Evolutionary conservation across 2,329 filamentous ascomycete genomes (phyloP).

Genomic region (Hypoxylon sp.): DNA sequence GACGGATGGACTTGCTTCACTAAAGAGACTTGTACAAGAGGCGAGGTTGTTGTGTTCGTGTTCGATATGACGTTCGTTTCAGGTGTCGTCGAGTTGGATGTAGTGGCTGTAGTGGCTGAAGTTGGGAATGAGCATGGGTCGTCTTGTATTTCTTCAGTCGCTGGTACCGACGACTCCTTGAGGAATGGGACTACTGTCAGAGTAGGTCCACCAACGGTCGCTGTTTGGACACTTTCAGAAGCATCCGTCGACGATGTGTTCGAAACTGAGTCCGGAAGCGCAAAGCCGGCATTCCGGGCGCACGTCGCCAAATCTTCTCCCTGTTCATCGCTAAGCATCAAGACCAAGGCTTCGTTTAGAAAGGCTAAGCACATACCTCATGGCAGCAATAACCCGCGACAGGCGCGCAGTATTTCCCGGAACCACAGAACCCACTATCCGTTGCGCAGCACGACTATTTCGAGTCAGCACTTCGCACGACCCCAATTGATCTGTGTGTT

Average conservation of each 20-base stretch:
- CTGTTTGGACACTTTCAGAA: conserved; percentile 8
- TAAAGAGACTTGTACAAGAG: conserved; percentile 46
- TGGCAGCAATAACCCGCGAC: conserved; percentile 58
- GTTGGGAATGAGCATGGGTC: conserved; percentile 17
- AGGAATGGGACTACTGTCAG: conserved; percentile 48
- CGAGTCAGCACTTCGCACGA: conserved; percentile 24
- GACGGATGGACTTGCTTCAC: conserved; percentile 27
- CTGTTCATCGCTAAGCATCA: conserved; percentile 47
- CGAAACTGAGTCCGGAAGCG: conserved; percentile 46
- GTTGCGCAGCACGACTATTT: conserved; percentile 56
- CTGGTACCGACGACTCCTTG: conserved; percentile 26
- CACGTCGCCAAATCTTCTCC: conserved; percentile 56
- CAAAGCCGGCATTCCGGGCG: conserved; percentile 55
- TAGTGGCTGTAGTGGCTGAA: neutral
- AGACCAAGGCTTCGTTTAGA: neutral
- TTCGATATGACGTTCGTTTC: conserved; percentile 40
- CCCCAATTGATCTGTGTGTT: neutral
- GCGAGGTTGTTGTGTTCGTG: conserved; percentile 36
- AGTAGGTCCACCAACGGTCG: conserved; percentile 35
- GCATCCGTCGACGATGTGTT: conserved; percentile 21
- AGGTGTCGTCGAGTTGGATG: conserved; percentile 30
- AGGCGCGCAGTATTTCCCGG: conserved; percentile 57
- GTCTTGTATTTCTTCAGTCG: conserved; percentile 19
- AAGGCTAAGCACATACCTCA: conserved; percentile 51
- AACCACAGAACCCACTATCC: conserved; percentile 57